phyloP scores from a whole-genome alignment of 140 eudicot genomes.

The Oenanthe javanica region DNA sequence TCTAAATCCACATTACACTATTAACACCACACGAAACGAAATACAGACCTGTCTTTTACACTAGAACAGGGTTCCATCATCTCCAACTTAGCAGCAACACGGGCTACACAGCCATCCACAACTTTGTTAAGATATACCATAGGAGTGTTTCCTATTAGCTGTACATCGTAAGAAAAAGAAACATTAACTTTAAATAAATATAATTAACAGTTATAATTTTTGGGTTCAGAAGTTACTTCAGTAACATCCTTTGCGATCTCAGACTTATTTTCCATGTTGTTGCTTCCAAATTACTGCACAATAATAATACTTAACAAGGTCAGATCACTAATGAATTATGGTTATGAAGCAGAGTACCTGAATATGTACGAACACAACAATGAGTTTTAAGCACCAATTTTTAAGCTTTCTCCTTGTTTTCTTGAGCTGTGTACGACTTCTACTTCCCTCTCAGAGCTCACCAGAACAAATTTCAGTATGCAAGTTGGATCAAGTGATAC shows the following conservation, averaged over 20 bases:
- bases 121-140: constrained; percentile 66
- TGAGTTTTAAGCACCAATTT: too few species aligned
- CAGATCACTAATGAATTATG: too few species aligned
- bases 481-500: too few species aligned
- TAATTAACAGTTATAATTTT: not conserved
- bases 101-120: constrained; percentile 65
- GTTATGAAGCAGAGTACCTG: too few species aligned
- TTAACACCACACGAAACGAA: not conserved
- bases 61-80: constrained; percentile 77
- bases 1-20: not conserved
- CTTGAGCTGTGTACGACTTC: too few species aligned
- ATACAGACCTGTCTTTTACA: constrained; percentile 59
- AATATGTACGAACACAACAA: too few species aligned
- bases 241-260: constrained; percentile 56
- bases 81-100: constrained; percentile 66
- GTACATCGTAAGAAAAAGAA: constrained; percentile 6
- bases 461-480: too few species aligned
- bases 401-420: too few species aligned
- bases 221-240: constrained; percentile 31
- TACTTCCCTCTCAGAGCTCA: too few species aligned
- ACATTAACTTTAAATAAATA: not conserved
- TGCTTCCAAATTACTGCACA: constrained; percentile 29
- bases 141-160: constrained; percentile 77
- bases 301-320: not conserved
- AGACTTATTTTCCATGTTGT: constrained; percentile 34